Conservation (phyloP, 257 asterid species). For the Nicotiana noctiflora region DNA sequence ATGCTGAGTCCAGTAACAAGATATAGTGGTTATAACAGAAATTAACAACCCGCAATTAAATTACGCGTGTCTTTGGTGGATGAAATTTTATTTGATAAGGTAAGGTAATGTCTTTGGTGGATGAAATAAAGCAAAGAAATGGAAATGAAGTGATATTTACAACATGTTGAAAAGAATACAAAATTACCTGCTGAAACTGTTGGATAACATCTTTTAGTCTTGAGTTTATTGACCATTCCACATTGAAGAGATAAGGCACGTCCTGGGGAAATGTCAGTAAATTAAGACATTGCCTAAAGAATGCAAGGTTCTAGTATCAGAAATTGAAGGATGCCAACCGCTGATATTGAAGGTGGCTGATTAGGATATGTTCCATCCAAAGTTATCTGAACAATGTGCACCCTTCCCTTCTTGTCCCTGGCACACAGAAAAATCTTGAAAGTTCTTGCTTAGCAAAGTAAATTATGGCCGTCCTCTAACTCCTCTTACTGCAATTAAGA, state of each 20-base stretch:
- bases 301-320: neutral
- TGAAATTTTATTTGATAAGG: neutral
- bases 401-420: conserved; percentile 66
- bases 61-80: neutral
- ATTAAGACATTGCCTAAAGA: neutral
- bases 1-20: conserved; percentile 38
- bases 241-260: conserved; percentile 43
- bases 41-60: neutral
- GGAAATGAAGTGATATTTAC: neutral
- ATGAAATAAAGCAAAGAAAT: neutral
- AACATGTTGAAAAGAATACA: neutral
- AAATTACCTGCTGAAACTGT: conserved; percentile 58
- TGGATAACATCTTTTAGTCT: conserved; percentile 44
- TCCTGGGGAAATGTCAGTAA: conserved; percentile 35
- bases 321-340: conserved; percentile 34
- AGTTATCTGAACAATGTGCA: conserved; percentile 48
- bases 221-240: conserved; percentile 56
- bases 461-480: neutral
- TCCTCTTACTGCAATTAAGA: neutral
- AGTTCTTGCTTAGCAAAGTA: neutral
- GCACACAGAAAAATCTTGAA: conserved; percentile 5
- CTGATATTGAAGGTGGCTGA: conserved; percentile 57
- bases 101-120: neutral
- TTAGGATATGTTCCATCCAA: conserved; percentile 54
- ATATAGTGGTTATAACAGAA: neutral